Base-by-base conservation (phyloP, 805 yeast species). In the Middelhovenomyces tepae region DNA sequence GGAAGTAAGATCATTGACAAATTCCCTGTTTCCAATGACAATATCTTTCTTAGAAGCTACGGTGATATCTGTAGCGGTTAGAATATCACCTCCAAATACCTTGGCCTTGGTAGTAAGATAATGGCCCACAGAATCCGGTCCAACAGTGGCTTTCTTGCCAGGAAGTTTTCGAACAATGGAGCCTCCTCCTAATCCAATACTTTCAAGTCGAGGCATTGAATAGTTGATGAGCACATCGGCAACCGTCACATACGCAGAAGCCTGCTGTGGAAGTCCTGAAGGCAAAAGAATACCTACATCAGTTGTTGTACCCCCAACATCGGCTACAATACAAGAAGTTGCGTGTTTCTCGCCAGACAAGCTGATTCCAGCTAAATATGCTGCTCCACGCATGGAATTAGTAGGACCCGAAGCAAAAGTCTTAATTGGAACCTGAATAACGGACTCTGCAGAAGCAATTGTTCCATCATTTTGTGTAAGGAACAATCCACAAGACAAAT, bases 291-390 rank as follows among this genome's bases (percentile, higher is more conserved):
- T 39, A 7, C 73, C 73, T n/a, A 65, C 67, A 44, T 67, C 73
- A 6, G 71, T 51, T 3, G 73, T 67, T 8, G 73, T 67, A 9
- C 73, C 73, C n/a, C 73, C 73, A 24, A 67, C 60, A 44, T 67
- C 73, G 22, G 60, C 60, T 10, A 67, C 69, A 29, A 64, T 46
- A 10, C n/a, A n/a, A n/a, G n/a, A n/a, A n/a, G n/a, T n/a, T n/a
- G n/a, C n/a, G n/a, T n/a, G n/a, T n/a, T n/a, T n/a, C n/a, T n/a
- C n/a, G n/a, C n/a, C n/a, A n/a, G n/a, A n/a, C n/a, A n/a, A n/a
- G n/a, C n/a, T n/a, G n/a, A n/a, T n/a, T n/a, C n/a, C n/a, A n/a
- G n/a, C n/a, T n/a, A n/a, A n/a, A n/a, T n/a, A n/a, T n/a, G n/a
- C n/a, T n/a, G 40, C 31, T 10, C 47, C 47, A 29, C 47, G 20